Evolutionary conservation across 2,329 filamentous ascomycete genomes (phyloP), one percentile per base, ranked within the genome.

Genomic region (Colletotrichum euphorbiae): DNA sequence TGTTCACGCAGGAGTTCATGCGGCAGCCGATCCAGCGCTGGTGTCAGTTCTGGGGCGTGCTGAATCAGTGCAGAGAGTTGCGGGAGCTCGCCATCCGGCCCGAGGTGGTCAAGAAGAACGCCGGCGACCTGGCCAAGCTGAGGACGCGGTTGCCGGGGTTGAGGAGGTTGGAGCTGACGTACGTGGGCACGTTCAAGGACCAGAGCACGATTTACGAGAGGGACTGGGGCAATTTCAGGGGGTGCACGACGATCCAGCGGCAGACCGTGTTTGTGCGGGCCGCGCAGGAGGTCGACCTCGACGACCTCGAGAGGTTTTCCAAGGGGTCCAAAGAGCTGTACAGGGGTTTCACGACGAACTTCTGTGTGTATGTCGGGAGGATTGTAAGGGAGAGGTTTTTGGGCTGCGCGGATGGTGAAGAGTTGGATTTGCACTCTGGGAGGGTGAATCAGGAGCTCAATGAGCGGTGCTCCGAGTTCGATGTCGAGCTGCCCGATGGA

Each of bases 21-120:
- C 4, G 9, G n/a, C 15, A 31, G 46, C 13, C 24, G 8, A 61
- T 62, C 24, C 56, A 46, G 57, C 48, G 67, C 12, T 68, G 65
- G 65, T 31, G 24, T 12, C 59, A 68, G 52, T 68, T 68, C 54
- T 68, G 65, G 65, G 61, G 54, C 15, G 61, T 59, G 28, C 36
- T 68, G 19, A 57, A 63, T 9, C 65, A 68, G 60, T 68, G 65
- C 52, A 15, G 13, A 2, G 60, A 45, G 12, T 15, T 68, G 51
- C 17, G 52, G 19, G 42, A 40, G 4, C 52, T 68, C 24, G 65
- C 59, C 15, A 24, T 68, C 8, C 54, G 60, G 28, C 60, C 65
- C 8, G 65, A 65, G 54, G 51, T 58, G 15, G n/a, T 68, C 11
- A 36, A 21, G 36, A 43, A 31, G 19, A 31, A 58, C 60, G 15